These are phyloP conservation scores for Cicer judaicum DNA, from an alignment of 306 rosid genomes.

Conservation along the genomic window DNA sequence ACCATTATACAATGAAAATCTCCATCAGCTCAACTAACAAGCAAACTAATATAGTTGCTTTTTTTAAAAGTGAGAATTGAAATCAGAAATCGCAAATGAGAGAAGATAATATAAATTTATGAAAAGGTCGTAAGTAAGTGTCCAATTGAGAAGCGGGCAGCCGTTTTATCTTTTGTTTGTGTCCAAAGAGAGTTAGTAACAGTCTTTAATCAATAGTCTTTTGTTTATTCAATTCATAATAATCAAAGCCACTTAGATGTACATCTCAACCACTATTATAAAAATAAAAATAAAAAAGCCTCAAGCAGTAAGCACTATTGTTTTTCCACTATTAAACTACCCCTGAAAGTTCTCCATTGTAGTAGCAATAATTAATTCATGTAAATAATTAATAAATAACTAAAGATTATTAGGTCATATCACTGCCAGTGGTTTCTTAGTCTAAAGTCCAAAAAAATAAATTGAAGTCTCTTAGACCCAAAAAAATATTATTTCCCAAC, in stretches of 20 bases:
- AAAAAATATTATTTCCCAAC: no score
- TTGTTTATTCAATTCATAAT: not conserved
- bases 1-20: not conserved
- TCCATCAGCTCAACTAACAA: not conserved
- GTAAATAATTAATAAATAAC: not conserved
- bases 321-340: not conserved
- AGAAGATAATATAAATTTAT: conserved; percentile 10
- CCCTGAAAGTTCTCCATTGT: not conserved
- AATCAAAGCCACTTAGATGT: not conserved
- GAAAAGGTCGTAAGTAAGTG: conserved; percentile 1
- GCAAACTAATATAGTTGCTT: not conserved
- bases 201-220: not conserved
- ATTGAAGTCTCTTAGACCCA: no score
- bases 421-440: not conserved
- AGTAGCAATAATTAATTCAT: not conserved
- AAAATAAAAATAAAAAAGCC: no score
- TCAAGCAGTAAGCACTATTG: not conserved
- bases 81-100: conserved; percentile 1
- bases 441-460: no score
- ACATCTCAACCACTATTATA: not conserved
- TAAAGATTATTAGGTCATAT: conserved; percentile 1
- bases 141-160: conserved; percentile 21
- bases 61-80: not conserved
- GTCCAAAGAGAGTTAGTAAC: not conserved
- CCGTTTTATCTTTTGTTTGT: conserved; percentile 26